Evolutionary conservation across 2,329 filamentous ascomycete species (phyloP), one percentile per base, ranked within the genome.

Genomic region (Penicillium oxalicum): DNA sequence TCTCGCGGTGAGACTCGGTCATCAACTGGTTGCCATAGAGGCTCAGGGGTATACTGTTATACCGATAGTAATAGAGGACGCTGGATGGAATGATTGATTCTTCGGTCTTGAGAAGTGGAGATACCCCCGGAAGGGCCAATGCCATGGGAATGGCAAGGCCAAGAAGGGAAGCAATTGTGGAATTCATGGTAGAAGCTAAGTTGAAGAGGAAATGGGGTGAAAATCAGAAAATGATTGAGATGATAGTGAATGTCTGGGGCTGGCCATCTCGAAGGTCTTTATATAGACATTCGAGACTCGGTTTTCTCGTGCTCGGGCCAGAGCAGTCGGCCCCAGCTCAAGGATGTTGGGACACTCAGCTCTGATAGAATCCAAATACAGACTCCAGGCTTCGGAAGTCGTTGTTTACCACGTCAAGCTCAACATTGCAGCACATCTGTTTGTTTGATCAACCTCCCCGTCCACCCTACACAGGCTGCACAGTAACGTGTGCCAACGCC

Each of bases 51-150:
- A 45, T 39, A 5, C 25, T 12, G 27, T 45, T 26, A 27, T 32
- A 38, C 38, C 28, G 34, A 18, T 45, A 45, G 26, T 38, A 45
- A 36, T 45, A 39, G 18, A 39, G 36, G n/a, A 38, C 35, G 13
- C 38, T 35, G 2, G 34, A 24, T 6, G 43, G 43, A 3, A 45
- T 39, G 5, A 18, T 4, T 9, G 33, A 28, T 25, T n/a, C 12
- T 11, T 38, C 43, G 9, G 38, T 3, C 9, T 39, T 12, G 4
- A 34, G 32, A 6, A 24, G n/a, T 13, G 2, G 8, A 4, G 12
- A 8, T 9, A 36, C 13, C 28, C 33, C 13, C 12, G 42, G 35
- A 7, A 26, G 2, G 18, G 42, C 42, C 26, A 45, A 35, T 13
- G 35, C n/a, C 4, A 11, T 11, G 9, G 43, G 13, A 7, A 28